These are phyloP conservation scores for Didymella sp. DNA, from an alignment of 2,329 filamentous ascomycete species.

Conservation along the genomic window DNA sequence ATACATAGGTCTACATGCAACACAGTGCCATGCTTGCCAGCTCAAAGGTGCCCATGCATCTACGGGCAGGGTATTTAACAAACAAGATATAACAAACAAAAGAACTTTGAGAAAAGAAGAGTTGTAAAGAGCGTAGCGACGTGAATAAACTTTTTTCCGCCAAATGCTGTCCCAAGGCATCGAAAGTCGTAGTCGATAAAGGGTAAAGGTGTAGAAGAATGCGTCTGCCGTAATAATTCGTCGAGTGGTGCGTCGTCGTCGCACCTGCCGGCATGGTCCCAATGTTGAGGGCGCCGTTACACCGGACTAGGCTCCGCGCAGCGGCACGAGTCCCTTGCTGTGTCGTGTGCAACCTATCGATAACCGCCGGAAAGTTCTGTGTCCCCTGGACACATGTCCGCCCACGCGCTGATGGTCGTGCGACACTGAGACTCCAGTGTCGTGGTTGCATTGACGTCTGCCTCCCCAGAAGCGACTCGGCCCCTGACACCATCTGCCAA, in stretches of 20 bases:
- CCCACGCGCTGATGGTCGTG: conserved; percentile 6
- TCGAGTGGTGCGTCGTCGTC: conserved; percentile 4
- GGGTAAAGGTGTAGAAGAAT: conserved; percentile 8
- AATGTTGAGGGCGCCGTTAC: neutral
- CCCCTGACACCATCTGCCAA: neutral
- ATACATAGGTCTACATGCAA: conserved; percentile 2
- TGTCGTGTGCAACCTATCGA: conserved; percentile 10
- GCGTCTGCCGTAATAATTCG: conserved; percentile 14
- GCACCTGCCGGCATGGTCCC: conserved; percentile 4
- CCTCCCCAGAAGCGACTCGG: conserved; percentile 1
- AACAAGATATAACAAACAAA: conserved; percentile 10
- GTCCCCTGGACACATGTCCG: conserved; percentile 10
- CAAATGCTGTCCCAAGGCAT: conserved; percentile 7
- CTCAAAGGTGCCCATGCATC: conserved; percentile 6
- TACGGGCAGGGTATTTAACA: conserved; percentile 18
- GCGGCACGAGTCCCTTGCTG: conserved; percentile 1
- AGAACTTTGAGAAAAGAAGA: neutral
- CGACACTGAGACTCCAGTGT: conserved; percentile 2
- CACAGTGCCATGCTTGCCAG: neutral
- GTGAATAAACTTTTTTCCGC: conserved; percentile 6
- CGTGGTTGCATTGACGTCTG: conserved; percentile 3
- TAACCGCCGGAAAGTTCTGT: conserved; percentile 2
- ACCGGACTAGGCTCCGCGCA: conserved; percentile 4
- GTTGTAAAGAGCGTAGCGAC: conserved; percentile 17
- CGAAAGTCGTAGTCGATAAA: neutral